Evolutionary conservation across 1,284 basidiomycete genomes (phyloP).

Genomic region (Boletus austroedulis): DNA sequence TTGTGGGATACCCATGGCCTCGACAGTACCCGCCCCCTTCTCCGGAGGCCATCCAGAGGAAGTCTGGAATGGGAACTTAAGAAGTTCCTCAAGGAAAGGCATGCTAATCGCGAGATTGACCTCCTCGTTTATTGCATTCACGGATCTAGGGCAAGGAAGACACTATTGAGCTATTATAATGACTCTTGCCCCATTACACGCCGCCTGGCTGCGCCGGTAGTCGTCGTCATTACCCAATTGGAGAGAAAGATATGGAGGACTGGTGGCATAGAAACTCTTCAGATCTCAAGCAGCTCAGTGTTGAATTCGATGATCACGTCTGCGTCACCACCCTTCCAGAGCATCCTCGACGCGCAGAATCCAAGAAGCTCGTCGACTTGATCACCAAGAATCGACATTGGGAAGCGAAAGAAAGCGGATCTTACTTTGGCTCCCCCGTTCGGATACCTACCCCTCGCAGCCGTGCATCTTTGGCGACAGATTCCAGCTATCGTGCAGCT

Average conservation of each 20-base stretch:
- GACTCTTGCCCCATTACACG: slow-evolving; percentile 26
- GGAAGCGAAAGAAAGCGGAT: slow-evolving; percentile 4
- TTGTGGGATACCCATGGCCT: too few relatives aligned
- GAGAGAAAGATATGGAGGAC: slow-evolving; percentile 24
- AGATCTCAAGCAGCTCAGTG: neutral
- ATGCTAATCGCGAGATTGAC: slow-evolving; percentile 18
- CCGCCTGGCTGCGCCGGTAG: neutral
- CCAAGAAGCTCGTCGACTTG: slow-evolving; percentile 16
- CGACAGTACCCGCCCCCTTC: too few relatives aligned
- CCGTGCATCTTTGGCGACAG: too few relatives aligned
- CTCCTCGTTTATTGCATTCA: slow-evolving; percentile 33
- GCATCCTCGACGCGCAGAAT: slow-evolving; percentile 14
- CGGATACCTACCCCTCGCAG: neutral
- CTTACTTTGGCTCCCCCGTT: slow-evolving; percentile 17
- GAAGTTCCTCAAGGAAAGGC: too few relatives aligned
- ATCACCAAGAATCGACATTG: slow-evolving; percentile 13
- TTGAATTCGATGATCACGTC: slow-evolving; percentile 29
- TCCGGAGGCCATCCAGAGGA: too few relatives aligned
- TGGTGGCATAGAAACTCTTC: slow-evolving; percentile 30
- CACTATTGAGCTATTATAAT: slow-evolving; percentile 22
- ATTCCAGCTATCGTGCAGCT: too few relatives aligned
- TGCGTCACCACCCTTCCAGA: slow-evolving; percentile 20
- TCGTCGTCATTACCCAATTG: slow-evolving; percentile 23
- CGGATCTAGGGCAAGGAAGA: slow-evolving; percentile 20
- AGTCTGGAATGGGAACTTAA: slow-evolving; percentile 15